phyloP scores from a whole-genome alignment of 202 grass and related monocot species.

The Digitaria exilis region DNA sequence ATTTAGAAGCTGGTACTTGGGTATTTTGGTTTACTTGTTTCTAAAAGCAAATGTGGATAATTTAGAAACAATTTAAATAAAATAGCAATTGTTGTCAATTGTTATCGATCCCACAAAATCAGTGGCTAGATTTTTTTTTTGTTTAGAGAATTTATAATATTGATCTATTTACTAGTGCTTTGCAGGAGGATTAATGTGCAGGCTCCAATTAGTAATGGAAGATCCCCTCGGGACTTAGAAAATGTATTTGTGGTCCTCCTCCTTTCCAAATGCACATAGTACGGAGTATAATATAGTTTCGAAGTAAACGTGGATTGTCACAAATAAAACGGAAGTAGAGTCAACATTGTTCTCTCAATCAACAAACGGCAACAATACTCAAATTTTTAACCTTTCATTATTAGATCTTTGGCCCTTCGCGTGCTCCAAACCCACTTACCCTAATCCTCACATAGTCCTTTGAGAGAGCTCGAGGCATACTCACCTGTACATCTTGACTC shows the following conservation, averaged over 20 bases:
- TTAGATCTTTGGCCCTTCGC: background rate
- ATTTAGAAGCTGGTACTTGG: background rate
- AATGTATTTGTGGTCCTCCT: no score
- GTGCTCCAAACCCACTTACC: background rate
- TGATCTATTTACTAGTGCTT: background rate
- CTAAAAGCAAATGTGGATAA: background rate
- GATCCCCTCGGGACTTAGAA: background rate
- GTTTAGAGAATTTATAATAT: background rate
- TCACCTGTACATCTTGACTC: slow-evolving; percentile 8
- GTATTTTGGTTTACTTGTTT: background rate
- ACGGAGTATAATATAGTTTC: background rate
- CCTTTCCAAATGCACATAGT: background rate
- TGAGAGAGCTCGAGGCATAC: background rate
- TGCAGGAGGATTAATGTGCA: background rate
- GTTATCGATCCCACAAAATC: background rate
- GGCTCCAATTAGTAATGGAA: background rate
- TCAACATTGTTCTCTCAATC: background rate
- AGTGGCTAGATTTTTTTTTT: background rate
- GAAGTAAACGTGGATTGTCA: background rate
- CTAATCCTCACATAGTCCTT: background rate
- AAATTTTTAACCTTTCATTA: background rate
- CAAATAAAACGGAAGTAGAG: background rate
- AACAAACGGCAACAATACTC: background rate
- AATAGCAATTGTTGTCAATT: background rate
- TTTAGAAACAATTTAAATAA: background rate